Conservation (phyloP, 1,139 yeast species). For the Hyphopichia burtonii region DNA sequence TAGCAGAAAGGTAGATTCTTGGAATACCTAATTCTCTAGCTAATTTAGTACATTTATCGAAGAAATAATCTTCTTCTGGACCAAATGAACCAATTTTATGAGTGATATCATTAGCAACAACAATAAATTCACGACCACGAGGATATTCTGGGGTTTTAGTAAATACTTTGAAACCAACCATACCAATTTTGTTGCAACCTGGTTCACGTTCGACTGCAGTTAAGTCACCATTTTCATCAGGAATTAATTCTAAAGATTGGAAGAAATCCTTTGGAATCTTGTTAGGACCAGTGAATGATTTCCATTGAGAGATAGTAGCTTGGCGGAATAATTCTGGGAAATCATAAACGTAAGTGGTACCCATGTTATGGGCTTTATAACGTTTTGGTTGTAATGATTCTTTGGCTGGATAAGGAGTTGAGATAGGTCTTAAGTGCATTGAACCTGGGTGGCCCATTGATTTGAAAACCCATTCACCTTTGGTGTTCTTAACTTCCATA, state of each 20-base stretch:
- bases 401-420: conserved; percentile 95
- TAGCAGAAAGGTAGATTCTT: conserved; percentile 91
- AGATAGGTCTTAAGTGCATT: conserved; percentile 94
- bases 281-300: conserved; percentile 50
- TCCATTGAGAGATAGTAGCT: conserved; percentile 85
- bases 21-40: conserved; percentile 93
- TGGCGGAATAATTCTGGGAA: conserved; percentile 98
- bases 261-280: conserved; percentile 80
- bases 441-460: conserved; percentile 92
- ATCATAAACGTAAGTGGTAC: conserved; percentile 96
- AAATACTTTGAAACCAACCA: conserved; percentile 92
- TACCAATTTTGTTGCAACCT: conserved; percentile 92
- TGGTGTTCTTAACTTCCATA: conserved; percentile 86
- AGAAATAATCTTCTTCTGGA: conserved; percentile 92
- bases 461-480: conserved; percentile 96
- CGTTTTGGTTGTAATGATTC: conserved; percentile 98
- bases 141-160: conserved; percentile 98
- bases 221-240: conserved; percentile 72
- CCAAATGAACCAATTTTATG: conserved; percentile 98
- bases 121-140: conserved; percentile 86
- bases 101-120: conserved; percentile 96
- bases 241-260: conserved; percentile 76
- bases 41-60: conserved; percentile 86
- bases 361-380: conserved; percentile 97
- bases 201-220: conserved; percentile 94